Conservation (phyloP, 495 filamentous ascomycete species). For the Aspergillus avenaceus region DNA sequence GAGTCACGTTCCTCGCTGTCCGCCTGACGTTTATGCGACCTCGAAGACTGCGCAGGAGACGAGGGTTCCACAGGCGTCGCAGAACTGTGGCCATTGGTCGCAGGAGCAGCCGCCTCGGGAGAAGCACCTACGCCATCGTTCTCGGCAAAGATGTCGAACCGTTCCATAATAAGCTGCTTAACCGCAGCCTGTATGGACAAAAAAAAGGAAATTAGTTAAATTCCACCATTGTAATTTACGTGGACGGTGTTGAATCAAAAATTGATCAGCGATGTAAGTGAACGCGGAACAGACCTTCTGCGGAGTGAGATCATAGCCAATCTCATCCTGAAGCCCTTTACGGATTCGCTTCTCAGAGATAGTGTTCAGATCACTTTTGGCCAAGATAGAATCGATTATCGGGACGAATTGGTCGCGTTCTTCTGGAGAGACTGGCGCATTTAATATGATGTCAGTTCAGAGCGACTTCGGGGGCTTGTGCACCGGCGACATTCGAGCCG, state of each 20-base stretch:
- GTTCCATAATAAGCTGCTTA: slow-evolving; percentile 77
- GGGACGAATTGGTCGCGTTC: slow-evolving; percentile 64
- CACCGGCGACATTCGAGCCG: slow-evolving; percentile 13
- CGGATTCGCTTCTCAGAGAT: slow-evolving; percentile 92
- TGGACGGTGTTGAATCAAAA: background rate
- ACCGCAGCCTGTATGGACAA: slow-evolving; percentile 59
- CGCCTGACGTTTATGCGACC: slow-evolving; percentile 53
- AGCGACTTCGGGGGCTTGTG: slow-evolving; percentile 14
- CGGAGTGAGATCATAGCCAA: slow-evolving; percentile 76
- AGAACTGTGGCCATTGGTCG: slow-evolving; percentile 43
- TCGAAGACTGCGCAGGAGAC: slow-evolving; percentile 48
- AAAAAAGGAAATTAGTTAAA: slow-evolving; percentile 3
- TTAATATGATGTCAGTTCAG: slow-evolving; percentile 20
- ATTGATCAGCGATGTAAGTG: slow-evolving; percentile 10
- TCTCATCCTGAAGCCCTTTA: slow-evolving; percentile 70
- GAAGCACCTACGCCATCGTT: slow-evolving; percentile 36
- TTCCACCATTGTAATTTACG: slow-evolving; percentile 5
- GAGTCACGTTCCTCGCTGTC: slow-evolving; percentile 43
- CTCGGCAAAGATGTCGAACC: slow-evolving; percentile 76
- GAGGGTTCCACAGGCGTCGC: slow-evolving; percentile 36
- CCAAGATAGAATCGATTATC: slow-evolving; percentile 90
- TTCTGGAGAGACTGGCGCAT: slow-evolving; percentile 59
- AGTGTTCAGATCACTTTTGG: slow-evolving; percentile 75
- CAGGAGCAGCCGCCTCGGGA: slow-evolving; percentile 23
- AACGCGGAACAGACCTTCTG: slow-evolving; percentile 65